Evolutionary conservation across 2,329 filamentous ascomycete genomes (phyloP).

Genomic region (Fusarium tuaranense): DNA sequence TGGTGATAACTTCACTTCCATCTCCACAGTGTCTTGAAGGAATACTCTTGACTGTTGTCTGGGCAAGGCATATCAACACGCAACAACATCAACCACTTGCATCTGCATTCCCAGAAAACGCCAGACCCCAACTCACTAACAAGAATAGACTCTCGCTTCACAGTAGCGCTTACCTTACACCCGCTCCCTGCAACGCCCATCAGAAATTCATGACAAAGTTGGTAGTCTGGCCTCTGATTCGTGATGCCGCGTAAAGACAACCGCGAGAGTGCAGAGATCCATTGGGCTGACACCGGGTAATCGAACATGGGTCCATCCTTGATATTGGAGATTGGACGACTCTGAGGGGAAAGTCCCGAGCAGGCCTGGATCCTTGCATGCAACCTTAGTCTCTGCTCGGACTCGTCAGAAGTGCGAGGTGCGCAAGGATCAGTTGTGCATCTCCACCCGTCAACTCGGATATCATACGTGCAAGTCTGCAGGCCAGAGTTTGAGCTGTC

Average conservation of each 20-base stretch:
- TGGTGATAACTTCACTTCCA: background rate
- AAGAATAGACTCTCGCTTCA: background rate
- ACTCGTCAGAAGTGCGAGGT: background rate
- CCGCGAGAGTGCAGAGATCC: background rate
- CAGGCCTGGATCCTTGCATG: conserved; percentile 2
- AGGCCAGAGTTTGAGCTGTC: background rate
- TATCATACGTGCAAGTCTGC: background rate
- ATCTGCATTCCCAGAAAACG: background rate
- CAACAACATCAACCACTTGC: background rate
- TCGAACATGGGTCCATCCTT: background rate
- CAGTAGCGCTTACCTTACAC: conserved; percentile 9
- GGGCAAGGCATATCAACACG: background rate
- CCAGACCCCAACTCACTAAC: background rate
- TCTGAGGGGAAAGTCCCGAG: background rate
- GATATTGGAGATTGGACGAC: background rate
- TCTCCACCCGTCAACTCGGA: background rate
- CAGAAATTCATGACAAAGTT: background rate
- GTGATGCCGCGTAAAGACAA: background rate
- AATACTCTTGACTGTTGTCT: background rate
- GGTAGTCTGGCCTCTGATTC: background rate
- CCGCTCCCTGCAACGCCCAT: background rate
- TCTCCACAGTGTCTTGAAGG: background rate
- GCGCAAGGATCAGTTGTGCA: background rate
- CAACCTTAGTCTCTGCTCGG: background rate
- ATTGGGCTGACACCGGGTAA: background rate